phyloP scores from a whole-genome alignment of 176 grass and related monocot genomes.

The Thinopyrum elongatum region DNA sequence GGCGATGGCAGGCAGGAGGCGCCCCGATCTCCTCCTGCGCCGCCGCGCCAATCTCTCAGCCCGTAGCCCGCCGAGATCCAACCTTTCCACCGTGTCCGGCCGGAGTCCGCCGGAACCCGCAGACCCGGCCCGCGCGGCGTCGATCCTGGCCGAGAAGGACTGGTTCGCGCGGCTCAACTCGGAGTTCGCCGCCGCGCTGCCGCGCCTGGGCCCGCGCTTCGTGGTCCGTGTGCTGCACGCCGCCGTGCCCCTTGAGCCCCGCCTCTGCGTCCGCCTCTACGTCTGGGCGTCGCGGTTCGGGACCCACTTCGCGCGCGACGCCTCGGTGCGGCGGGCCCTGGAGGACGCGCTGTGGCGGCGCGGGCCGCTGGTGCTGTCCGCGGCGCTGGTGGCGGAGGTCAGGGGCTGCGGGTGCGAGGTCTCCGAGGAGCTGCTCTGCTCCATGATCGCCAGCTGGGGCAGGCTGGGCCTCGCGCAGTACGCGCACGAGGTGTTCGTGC shows the following conservation, averaged over 20 bases:
- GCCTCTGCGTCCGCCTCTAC: conserved; percentile 61
- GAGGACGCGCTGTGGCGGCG: conserved; percentile 57
- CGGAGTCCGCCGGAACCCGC: not conserved
- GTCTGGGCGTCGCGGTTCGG: conserved; percentile 72
- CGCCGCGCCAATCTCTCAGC: not conserved
- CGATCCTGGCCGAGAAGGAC: conserved; percentile 44
- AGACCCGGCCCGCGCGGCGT: conserved; percentile 44
- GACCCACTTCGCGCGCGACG: conserved; percentile 48
- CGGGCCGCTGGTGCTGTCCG: conserved; percentile 65
- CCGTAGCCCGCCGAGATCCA: conserved; percentile 7
- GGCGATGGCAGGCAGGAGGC: conserved; percentile 24
- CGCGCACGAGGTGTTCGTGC: conserved; percentile 78
- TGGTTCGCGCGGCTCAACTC: conserved; percentile 59
- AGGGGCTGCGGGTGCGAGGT: conserved; percentile 52
- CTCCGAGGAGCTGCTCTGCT: conserved; percentile 68
- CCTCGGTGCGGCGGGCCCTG: conserved; percentile 52
- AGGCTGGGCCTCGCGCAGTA: conserved; percentile 63
- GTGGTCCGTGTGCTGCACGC: conserved; percentile 48
- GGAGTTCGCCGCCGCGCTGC: conserved; percentile 39
- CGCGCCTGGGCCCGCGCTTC: conserved; percentile 37
- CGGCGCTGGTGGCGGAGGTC: conserved; percentile 53
- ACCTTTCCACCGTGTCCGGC: not conserved
- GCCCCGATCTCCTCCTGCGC: conserved; percentile 16
- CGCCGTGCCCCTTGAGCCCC: conserved; percentile 33
- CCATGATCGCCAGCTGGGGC: conserved; percentile 71